Conservation (phyloP, 805 yeast species). For the Grigorovia yakushimaensis region DNA sequence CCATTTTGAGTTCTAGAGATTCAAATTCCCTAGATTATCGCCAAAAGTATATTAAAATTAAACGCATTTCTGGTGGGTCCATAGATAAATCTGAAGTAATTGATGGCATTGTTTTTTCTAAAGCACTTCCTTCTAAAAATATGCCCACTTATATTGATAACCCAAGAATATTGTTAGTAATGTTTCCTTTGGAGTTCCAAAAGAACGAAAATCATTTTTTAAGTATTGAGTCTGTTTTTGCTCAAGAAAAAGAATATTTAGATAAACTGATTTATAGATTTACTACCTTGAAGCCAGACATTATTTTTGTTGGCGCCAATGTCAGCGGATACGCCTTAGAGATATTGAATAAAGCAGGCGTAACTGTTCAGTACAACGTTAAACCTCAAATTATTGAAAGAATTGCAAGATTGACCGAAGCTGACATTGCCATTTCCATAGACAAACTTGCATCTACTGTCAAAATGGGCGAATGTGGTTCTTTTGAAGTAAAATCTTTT, state of each 20-base stretch:
- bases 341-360: conserved; percentile 59
- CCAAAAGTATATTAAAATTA: conserved; percentile 73
- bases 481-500: conserved; percentile 62
- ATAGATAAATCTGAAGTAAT: conserved; percentile 51
- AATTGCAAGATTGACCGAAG: conserved; percentile 66
- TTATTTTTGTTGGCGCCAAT: conserved; percentile 67
- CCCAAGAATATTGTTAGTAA: conserved; percentile 72
- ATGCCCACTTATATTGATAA: conserved; percentile 58
- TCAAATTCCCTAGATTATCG: conserved; percentile 77
- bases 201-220: conserved; percentile 70
- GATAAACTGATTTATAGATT: conserved; percentile 73
- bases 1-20: conserved; percentile 49
- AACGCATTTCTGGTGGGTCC: conserved; percentile 69
- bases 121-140: conserved; percentile 63
- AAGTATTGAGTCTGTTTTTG: conserved; percentile 71
- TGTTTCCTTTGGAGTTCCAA: conserved; percentile 83
- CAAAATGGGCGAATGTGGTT: conserved; percentile 64
- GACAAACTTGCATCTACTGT: conserved; percentile 70
- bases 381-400: conserved; percentile 76
- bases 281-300: conserved; percentile 63
- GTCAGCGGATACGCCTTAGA: conserved; percentile 76
- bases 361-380: conserved; percentile 72
- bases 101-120: conserved; percentile 79
- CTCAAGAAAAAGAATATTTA: conserved; percentile 81
- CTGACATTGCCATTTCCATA: conserved; percentile 77